These are phyloP conservation scores for Yarrowia phangngaensis DNA, from an alignment of 805 yeast species.

Conservation along the genomic window DNA sequence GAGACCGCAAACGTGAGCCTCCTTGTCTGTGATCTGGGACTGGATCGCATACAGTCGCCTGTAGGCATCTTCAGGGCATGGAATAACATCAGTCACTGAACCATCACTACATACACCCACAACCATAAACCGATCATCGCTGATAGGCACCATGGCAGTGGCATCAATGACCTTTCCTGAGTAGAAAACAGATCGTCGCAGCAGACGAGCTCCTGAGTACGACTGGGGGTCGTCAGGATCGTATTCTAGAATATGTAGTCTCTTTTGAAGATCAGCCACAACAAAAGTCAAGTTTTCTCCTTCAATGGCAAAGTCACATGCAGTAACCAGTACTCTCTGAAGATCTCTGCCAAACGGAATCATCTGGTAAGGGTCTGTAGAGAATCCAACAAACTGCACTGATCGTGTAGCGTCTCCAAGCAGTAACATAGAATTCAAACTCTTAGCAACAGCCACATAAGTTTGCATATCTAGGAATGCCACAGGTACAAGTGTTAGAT, in stretches of 20 bases:
- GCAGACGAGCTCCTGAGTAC: constrained; percentile 68
- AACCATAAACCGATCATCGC: constrained; percentile 42
- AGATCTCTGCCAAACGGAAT: constrained; percentile 71
- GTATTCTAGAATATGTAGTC: constrained; percentile 71
- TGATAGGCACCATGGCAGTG: constrained; percentile 35
- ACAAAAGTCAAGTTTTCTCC: constrained; percentile 66
- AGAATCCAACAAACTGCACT: constrained; percentile 80
- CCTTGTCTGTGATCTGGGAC: constrained; percentile 79
- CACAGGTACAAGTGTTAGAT: constrained; percentile 82
- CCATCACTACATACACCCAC: constrained; percentile 80
- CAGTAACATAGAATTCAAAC: constrained; percentile 75
- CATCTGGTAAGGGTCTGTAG: constrained; percentile 91
- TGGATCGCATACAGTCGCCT: constrained; percentile 80
- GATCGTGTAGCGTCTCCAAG: constrained; percentile 78
- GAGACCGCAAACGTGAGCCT: constrained; percentile 67
- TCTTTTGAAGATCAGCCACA: constrained; percentile 63
- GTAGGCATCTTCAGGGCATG: constrained; percentile 70
- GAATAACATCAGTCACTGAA: constrained; percentile 65
- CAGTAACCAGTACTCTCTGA: constrained; percentile 55
- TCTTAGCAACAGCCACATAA: constrained; percentile 71
- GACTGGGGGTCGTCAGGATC: constrained; percentile 91
- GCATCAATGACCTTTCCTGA: constrained; percentile 49
- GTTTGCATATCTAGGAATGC: constrained; percentile 88
- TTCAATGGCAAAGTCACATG: constrained; percentile 71
- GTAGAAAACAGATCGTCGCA: constrained; percentile 67